Percentiles rank a stretch among this genome's conserved stretches.
Conservation (phyloP, 352 stramenopile species). For the Stephanocyclus meneghinianus region DNA sequence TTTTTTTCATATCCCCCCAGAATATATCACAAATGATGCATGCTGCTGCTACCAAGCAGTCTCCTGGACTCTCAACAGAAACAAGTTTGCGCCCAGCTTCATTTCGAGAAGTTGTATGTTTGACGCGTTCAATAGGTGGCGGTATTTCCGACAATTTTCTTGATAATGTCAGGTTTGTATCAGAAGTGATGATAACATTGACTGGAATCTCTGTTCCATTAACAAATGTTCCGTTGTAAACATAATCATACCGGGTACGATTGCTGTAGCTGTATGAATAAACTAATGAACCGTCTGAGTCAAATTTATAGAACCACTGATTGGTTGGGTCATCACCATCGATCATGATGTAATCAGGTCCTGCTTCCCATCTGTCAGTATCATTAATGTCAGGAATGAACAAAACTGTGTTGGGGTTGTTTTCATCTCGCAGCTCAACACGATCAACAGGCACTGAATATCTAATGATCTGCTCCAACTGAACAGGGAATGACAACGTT, state of each 20-base stretch:
- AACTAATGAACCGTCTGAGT: constrained; percentile 1
- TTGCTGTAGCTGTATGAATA: constrained; percentile 25
- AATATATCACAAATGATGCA: constrained; percentile 8
- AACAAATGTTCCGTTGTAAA: constrained; percentile 15
- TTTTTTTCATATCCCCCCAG: not conserved
- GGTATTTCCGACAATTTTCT: constrained; percentile 22
- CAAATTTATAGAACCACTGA: constrained; percentile 35
- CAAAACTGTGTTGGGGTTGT: constrained; percentile 19
- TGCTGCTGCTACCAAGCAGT: constrained; percentile 1
- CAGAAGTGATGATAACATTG: constrained; percentile 21
- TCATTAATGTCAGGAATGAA: constrained; percentile 21
- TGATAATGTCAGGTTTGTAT: constrained; percentile 15
- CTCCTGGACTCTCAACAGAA: not conserved
- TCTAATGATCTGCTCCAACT: constrained; percentile 26
- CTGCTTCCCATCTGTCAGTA: constrained; percentile 18
- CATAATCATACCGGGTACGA: constrained; percentile 22
- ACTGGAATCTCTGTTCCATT: constrained; percentile 27
- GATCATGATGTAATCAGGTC: constrained; percentile 25
- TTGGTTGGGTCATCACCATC: constrained; percentile 7
- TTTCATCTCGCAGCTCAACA: constrained; percentile 20
- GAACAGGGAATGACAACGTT: constrained; percentile 25
- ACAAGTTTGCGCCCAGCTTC: not conserved
- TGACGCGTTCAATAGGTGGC: constrained; percentile 2
- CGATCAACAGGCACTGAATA: constrained; percentile 24
- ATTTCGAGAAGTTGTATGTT: not conserved